Base-by-base conservation (phyloP, 768 basidiomycete species). In the Galerina marginata region DNA sequence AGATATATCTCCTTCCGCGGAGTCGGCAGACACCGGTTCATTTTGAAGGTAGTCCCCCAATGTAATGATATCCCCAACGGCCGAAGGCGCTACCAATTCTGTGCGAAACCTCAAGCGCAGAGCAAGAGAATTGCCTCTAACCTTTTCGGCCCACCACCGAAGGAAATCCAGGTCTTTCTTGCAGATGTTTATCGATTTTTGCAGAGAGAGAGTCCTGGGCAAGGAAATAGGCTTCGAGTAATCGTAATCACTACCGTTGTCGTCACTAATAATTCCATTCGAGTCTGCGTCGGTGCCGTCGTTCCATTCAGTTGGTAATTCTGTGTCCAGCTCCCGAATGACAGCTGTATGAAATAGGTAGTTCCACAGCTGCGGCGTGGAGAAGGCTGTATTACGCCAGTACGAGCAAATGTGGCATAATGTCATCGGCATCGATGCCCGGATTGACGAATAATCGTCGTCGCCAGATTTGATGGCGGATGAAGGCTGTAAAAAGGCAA, bases 311-410 rank as follows among this genome's bases (percentile, higher is more conserved):
- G 29, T 33, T 7, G 29, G 2, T 4, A 10, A 29, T 37, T 16
- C n/a, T 5, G 9, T 14, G 4, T 4, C 3, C 2, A 14, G 9
- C 9, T 16, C 29, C 16, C 6, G 33, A 20, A 37, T 9, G 6
- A 7, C 20, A 5, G 38, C 20, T 11, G 15, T 20, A 20, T 38
- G 38, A 9, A n/a, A 33, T 9, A 51, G 14, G 20, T 37, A 37
- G 33, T 51, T 29, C 56, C 56, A 58, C 25, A 58, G 12, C 10
- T 37, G 16, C 14, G 56, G 56, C 4, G 37, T 50, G 6, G 47
- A 49, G 15, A 50, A 40, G 6, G 47, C 56, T 10, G 50, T 42
- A 14, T 29, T n/a, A 15, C 56, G 33, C 56, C 56, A 58, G 10
- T 39, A 23, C 9, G 43, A 23, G 15, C 38, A 58, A 15, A 58